phyloP scores from a whole-genome alignment of 345 rosid species.

The Draba incana region DNA sequence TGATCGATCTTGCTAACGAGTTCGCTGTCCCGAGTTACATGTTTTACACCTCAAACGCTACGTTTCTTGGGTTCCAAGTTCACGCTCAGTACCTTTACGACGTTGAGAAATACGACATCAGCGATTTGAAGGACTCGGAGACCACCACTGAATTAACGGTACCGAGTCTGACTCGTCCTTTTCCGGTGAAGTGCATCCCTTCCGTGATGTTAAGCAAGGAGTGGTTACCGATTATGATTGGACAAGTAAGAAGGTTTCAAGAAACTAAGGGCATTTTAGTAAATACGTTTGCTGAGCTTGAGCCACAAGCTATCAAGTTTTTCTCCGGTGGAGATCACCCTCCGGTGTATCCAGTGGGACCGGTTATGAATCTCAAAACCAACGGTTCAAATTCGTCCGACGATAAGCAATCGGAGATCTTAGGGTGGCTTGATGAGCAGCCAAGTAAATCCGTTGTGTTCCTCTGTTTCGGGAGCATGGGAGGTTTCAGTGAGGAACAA shows the following conservation, averaged over 20 bases:
- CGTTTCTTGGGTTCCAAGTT: constrained; percentile 39
- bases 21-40: constrained; percentile 51
- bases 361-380: constrained; percentile 46
- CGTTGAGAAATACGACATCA: constrained; percentile 26
- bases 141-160: constrained; percentile 31
- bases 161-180: constrained; percentile 42
- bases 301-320: constrained; percentile 42
- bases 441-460: constrained; percentile 56
- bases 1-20: constrained; percentile 60
- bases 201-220: not conserved
- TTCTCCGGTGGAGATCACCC: constrained; percentile 38
- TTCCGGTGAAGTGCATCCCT: constrained; percentile 51
- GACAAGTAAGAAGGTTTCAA: constrained; percentile 23
- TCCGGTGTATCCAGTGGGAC: constrained; percentile 55
- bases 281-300: constrained; percentile 55
- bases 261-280: constrained; percentile 52
- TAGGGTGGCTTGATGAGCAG: constrained; percentile 63
- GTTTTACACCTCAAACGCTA: constrained; percentile 51
- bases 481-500: constrained; percentile 54
- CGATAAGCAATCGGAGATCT: constrained; percentile 25
- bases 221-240: fast-evolving
- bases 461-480: constrained; percentile 71
- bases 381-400: not conserved
- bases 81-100: constrained; percentile 37
- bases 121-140: constrained; percentile 47